These are phyloP conservation scores for Dacryopinax primogenitus DNA, from an alignment of 768 basidiomycete species.

Conservation along the genomic window DNA sequence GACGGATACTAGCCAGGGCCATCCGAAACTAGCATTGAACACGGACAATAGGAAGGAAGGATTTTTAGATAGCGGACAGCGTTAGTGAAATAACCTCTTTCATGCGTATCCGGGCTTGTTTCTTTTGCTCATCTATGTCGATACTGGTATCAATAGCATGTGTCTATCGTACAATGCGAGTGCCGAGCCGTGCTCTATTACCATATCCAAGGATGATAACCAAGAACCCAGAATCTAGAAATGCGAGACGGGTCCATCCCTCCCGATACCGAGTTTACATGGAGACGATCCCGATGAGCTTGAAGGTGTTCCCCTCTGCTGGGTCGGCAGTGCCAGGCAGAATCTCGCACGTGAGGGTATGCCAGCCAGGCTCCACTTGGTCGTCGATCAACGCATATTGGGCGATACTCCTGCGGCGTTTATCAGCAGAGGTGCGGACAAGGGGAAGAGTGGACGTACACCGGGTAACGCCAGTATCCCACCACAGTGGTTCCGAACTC, in stretches of 20 bases:
- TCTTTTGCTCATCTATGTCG: background rate
- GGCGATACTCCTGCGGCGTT: background rate
- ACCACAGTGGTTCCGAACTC: background rate
- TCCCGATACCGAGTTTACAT: background rate
- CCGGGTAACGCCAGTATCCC: constrained; percentile 10
- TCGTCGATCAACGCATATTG: background rate
- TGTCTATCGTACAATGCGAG: constrained; percentile 2
- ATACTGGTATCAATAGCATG: constrained; percentile 2
- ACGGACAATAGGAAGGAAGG: background rate
- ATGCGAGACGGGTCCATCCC: background rate
- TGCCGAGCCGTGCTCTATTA: too few species aligned
- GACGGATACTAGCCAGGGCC: background rate
- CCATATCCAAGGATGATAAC: too few species aligned
- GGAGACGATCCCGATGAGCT: constrained; percentile 7
- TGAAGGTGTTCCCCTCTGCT: background rate
- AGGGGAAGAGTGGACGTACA: constrained; percentile 3
- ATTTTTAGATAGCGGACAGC: too few species aligned
- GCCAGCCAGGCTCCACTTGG: background rate
- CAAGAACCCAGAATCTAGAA: too few species aligned
- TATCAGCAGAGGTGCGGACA: background rate
- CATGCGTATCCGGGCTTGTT: background rate
- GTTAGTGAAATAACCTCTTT: too few species aligned
- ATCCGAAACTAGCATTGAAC: background rate
- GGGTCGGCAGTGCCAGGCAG: background rate
- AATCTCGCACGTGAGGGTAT: constrained; percentile 2